phyloP scores from a whole-genome alignment of 352 stramenopile species.

The Pythium rhizo-oryzae region DNA sequence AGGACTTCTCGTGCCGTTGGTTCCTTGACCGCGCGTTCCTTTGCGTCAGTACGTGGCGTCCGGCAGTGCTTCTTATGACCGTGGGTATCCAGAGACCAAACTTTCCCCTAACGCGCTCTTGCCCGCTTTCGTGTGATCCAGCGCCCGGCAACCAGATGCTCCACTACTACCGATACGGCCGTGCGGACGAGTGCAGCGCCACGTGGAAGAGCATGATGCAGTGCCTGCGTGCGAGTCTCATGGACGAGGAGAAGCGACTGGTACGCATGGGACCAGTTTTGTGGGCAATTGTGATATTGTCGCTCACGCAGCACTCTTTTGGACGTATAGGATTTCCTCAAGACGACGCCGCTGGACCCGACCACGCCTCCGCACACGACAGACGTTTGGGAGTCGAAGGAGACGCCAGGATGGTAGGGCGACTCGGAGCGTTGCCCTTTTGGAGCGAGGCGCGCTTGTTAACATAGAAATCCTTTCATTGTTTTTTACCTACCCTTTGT shows the following conservation, averaged over 20 bases:
- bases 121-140: conserved; percentile 22
- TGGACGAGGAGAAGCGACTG: conserved; percentile 73
- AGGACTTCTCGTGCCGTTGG: conserved; percentile 67
- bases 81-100: not conserved
- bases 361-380: conserved; percentile 52
- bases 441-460: not conserved
- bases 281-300: not conserved
- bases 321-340: conserved; percentile 55
- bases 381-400: conserved; percentile 69
- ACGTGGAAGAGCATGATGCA: conserved; percentile 84
- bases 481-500: conserved; percentile 4
- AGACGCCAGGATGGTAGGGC: conserved; percentile 67
- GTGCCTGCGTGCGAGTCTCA: conserved; percentile 77
- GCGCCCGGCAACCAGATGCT: conserved; percentile 81
- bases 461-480: conserved; percentile 19
- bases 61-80: not conserved
- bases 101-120: not conserved
- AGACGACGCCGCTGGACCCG: conserved; percentile 65
- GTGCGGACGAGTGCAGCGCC: conserved; percentile 77
- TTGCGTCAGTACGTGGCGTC: conserved; percentile 75
- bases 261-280: conserved; percentile 19
- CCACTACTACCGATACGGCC: conserved; percentile 76
- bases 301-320: not conserved
- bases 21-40: conserved; percentile 83
- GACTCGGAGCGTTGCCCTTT: not conserved